A percentile compares a stretch with the other conserved stretches of the same genome.
Conservation (phyloP, 345 rosid species). For the Salix exigua region DNA sequence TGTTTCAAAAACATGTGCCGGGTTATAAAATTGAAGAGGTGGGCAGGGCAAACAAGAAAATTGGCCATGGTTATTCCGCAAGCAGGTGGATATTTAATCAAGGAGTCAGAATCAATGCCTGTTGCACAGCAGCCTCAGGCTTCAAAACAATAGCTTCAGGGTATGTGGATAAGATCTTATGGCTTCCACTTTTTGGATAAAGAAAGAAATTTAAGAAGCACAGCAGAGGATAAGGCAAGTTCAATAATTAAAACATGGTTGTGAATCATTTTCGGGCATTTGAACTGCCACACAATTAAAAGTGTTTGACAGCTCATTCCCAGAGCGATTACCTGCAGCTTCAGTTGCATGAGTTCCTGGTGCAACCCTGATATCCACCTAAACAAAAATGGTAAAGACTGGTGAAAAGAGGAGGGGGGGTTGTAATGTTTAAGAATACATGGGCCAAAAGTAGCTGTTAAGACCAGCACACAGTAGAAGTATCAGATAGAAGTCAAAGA, state of each 20-base stretch:
- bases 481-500: background rate
- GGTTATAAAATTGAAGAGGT: background rate
- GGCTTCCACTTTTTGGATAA: background rate
- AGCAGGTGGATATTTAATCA: background rate
- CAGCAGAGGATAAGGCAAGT: background rate
- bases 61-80: background rate
- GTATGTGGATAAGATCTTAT: background rate
- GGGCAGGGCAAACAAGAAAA: too few species aligned
- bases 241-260: background rate
- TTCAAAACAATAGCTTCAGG: background rate
- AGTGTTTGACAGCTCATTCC: background rate
- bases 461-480: background rate
- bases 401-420: background rate
- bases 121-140: background rate
- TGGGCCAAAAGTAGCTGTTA: background rate
- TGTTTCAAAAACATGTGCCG: background rate
- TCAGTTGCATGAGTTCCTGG: conserved; percentile 95
- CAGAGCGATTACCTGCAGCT: conserved; percentile 58
- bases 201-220: background rate
- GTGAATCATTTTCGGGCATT: background rate
- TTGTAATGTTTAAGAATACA: background rate
- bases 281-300: background rate
- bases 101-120: background rate
- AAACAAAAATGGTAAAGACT: conserved; percentile 10
- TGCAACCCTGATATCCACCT: conserved; percentile 90